Base-by-base conservation (phyloP, 2,329 filamentous ascomycete genomes). In the Calonectria hawksworthii region DNA sequence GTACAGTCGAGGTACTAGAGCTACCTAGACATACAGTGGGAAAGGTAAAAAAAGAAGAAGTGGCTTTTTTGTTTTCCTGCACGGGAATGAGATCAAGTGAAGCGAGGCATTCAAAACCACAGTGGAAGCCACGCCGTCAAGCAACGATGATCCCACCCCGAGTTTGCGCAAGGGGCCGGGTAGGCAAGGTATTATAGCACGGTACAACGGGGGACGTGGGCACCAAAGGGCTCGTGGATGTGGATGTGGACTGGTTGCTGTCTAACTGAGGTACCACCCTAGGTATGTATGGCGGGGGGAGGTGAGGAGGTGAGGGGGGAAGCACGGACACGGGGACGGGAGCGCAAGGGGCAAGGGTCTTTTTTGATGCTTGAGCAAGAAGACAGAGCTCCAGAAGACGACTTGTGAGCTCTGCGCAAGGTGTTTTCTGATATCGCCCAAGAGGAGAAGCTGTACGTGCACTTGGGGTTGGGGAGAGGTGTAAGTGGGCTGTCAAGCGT, bases 101-200 rank as follows among this genome's bases (percentile, higher is more conserved):
- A 61, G 56, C 30, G 56, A 51, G 38, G 34, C 44, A 44, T 23
- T 41, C 36, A 59, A 66, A 66, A 66, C 47, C 61, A 59, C 52
- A 32, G 26, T 38, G 41, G 54, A 72, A 71, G 72, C 72, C 68
- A 71, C 72, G 68, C 72, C 68, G 72, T 69, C 73, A 52, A 72
- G 32, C 52, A 72, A 68, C 73, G 64, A 72, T 66, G 73, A 74
- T 74, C 68, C 68, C 69, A 72, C 69, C 64, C 68, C 68, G 21
- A 67, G 52, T 63, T 47, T 68, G 28, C 67, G 32, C 71, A 73
- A 70, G 68, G 68, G 68, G 68, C 21, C 51, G 66, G 66, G 38
- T 38, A 69, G 65, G 23, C 56, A 38, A 63, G 56, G 68, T 63
- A 70, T 34, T 23, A 50, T 52, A 47, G 63, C 38, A 64, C 56